phyloP scores from a whole-genome alignment of 2,329 filamentous ascomycete genomes.

The Ophiocordyceps camponoti-leonardi region DNA sequence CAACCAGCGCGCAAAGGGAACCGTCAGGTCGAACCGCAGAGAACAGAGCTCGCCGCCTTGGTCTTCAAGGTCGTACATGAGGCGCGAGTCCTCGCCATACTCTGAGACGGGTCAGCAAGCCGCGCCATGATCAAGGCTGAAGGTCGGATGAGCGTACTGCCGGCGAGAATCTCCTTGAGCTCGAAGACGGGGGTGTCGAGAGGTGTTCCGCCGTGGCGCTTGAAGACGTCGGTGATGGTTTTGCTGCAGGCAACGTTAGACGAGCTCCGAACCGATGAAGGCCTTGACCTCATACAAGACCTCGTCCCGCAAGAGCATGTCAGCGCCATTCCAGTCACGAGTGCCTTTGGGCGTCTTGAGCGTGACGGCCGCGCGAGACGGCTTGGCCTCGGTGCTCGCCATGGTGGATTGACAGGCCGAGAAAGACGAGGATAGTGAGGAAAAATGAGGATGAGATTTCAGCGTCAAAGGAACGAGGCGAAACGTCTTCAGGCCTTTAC shows the following conservation, averaged over 20 bases:
- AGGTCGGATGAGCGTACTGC: conserved; percentile 22
- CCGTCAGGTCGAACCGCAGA: conserved; percentile 1
- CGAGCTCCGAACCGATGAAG: background rate
- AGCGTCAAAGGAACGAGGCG: background rate
- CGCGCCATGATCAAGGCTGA: too few species aligned
- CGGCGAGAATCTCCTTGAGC: conserved; percentile 68
- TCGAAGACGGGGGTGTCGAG: conserved; percentile 78
- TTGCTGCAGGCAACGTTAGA: conserved; percentile 11
- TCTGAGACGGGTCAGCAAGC: conserved; percentile 15
- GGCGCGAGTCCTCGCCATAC: conserved; percentile 82
- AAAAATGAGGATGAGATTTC: background rate
- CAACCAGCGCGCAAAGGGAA: conserved; percentile 2
- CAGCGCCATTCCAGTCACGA: conserved; percentile 66
- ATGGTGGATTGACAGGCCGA: conserved; percentile 7
- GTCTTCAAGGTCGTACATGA: conserved; percentile 78
- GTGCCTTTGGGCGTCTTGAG: conserved; percentile 87
- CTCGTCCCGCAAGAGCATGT: conserved; percentile 65
- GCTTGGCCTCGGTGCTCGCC: conserved; percentile 17
- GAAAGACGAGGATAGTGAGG: background rate
- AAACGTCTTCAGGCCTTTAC: conserved; percentile 1
- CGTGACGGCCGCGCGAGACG: conserved; percentile 29
- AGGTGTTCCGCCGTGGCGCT: conserved; percentile 63
- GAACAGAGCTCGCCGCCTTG: conserved; percentile 52
- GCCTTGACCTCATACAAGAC: conserved; percentile 35
- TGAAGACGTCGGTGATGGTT: conserved; percentile 63